These are phyloP conservation scores for Ganoderma lingzhi DNA, from an alignment of 1,284 basidiomycete genomes.

Conservation along the genomic window DNA sequence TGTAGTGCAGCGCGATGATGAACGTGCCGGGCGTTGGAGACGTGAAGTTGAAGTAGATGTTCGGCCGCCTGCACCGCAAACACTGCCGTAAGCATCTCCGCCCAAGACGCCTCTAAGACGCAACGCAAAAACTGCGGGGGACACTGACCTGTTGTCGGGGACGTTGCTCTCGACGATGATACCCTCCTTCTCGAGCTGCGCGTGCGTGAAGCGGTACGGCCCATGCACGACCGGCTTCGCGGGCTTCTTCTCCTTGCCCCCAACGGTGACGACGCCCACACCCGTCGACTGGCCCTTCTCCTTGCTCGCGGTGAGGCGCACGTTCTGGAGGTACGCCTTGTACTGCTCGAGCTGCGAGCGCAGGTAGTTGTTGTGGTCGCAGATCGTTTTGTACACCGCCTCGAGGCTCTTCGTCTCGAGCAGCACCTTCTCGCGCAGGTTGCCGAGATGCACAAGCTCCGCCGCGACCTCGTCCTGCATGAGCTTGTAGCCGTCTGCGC, in stretches of 20 bases:
- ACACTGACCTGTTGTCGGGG: slow-evolving; percentile 92
- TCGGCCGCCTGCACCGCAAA: slow-evolving; percentile 74
- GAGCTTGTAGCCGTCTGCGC: slow-evolving; percentile 85
- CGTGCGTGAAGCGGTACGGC: slow-evolving; percentile 97
- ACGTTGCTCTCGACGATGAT: slow-evolving; percentile 99
- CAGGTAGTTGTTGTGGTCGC: slow-evolving; percentile 99
- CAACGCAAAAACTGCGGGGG: not conserved
- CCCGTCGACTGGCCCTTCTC: slow-evolving; percentile 86
- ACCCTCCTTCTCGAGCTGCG: slow-evolving; percentile 99
- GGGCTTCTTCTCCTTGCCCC: slow-evolving; percentile 97
- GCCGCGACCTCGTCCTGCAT: slow-evolving; percentile 98
- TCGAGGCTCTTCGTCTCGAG: slow-evolving; percentile 93
- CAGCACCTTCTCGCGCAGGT: slow-evolving; percentile 95
- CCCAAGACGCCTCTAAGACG: no score
- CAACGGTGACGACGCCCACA: slow-evolving; percentile 95
- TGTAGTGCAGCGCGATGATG: slow-evolving; percentile 98
- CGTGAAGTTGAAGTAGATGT: slow-evolving; percentile 99
- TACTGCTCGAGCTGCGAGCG: slow-evolving; percentile 98
- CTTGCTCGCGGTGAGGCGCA: slow-evolving; percentile 88
- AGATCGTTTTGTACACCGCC: slow-evolving; percentile 98
- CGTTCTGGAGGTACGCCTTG: slow-evolving; percentile 99
- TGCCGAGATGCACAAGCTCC: slow-evolving; percentile 96
- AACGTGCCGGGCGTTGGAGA: slow-evolving; percentile 98
- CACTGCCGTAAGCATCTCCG: not conserved
- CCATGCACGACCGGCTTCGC: slow-evolving; percentile 88